Conservation (phyloP, 257 asterid genomes). For the Plantago major region DNA sequence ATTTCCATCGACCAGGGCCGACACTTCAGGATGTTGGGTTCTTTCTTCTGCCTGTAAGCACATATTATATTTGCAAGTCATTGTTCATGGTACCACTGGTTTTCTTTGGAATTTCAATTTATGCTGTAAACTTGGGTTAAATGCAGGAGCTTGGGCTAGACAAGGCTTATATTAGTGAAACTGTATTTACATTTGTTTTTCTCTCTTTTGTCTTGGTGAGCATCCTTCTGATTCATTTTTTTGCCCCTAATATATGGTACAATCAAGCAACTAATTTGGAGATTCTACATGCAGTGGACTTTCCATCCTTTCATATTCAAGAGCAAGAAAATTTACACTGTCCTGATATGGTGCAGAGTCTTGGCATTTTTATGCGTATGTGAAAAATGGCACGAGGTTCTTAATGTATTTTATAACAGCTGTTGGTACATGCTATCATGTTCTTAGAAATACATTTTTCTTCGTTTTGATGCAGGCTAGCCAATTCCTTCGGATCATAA, state of each 20-base stretch:
- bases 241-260: neutral
- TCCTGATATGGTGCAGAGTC: conserved; percentile 94
- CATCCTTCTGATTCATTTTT: conserved; percentile 5
- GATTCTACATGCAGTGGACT: conserved; percentile 77
- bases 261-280: conserved; percentile 12
- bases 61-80: neutral
- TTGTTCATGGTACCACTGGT: neutral
- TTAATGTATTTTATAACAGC: too few relatives aligned
- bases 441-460: neutral
- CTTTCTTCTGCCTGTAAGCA: conserved; percentile 78
- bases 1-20: conserved; percentile 73
- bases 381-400: neutral
- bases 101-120: conserved; percentile 15
- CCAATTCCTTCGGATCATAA: conserved; percentile 78
- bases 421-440: neutral
- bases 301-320: conserved; percentile 92
- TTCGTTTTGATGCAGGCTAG: conserved; percentile 57
- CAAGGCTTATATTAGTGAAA: conserved; percentile 83
- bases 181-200: conserved; percentile 71
- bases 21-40: conserved; percentile 66
- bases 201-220: conserved; percentile 83
- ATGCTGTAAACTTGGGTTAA: conserved; percentile 19
- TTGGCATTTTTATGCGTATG: conserved; percentile 93
- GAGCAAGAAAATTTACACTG: conserved; percentile 92
- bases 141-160: conserved; percentile 87